A percentile compares a stretch with the other conserved stretches of the same genome.
These are phyloP conservation scores for Phellinidium pouzarii DNA, from an alignment of 1,284 basidiomycete species.

Conservation along the genomic window DNA sequence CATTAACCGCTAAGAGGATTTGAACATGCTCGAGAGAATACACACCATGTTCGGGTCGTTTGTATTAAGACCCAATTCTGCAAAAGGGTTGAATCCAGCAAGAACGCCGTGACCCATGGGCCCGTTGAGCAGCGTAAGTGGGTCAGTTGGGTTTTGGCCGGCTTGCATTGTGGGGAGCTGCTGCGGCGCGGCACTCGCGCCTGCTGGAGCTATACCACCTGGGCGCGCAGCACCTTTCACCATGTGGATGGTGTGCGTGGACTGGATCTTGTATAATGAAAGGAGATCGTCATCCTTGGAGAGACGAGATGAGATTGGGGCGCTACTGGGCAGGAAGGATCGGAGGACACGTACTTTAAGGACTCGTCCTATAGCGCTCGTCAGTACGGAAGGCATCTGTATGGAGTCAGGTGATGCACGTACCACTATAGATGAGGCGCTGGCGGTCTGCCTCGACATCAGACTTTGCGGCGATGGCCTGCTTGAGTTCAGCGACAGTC, in stretches of 20 bases:
- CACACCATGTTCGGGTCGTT: slow-evolving; percentile 87
- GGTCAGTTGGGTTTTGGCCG: slow-evolving; percentile 76
- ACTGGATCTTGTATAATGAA: slow-evolving; percentile 83
- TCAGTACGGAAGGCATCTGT: neutral
- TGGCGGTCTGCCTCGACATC: slow-evolving; percentile 83
- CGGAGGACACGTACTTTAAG: slow-evolving; percentile 46
- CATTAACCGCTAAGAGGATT: neutral
- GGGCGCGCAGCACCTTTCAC: slow-evolving; percentile 75
- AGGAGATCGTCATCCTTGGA: slow-evolving; percentile 76
- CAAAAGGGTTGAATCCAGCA: slow-evolving; percentile 82
- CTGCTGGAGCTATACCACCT: slow-evolving; percentile 25
- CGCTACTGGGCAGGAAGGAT: neutral
- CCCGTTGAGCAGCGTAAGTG: slow-evolving; percentile 67
- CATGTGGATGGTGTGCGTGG: slow-evolving; percentile 86
- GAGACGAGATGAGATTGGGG: slow-evolving; percentile 2
- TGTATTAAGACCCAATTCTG: slow-evolving; percentile 77
- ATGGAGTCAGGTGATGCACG: slow-evolving; percentile 22
- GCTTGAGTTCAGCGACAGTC: slow-evolving; percentile 81
- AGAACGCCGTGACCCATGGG: slow-evolving; percentile 58
- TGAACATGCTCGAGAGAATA: neutral
- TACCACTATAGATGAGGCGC: slow-evolving; percentile 83
- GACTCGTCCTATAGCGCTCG: slow-evolving; percentile 47
- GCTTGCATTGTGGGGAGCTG: slow-evolving; percentile 74
- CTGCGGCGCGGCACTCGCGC: slow-evolving; percentile 34
- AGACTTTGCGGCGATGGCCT: slow-evolving; percentile 74